Evolutionary conservation across 1,139 yeast species (phyloP).

Genomic region (Candida gigantensis): DNA sequence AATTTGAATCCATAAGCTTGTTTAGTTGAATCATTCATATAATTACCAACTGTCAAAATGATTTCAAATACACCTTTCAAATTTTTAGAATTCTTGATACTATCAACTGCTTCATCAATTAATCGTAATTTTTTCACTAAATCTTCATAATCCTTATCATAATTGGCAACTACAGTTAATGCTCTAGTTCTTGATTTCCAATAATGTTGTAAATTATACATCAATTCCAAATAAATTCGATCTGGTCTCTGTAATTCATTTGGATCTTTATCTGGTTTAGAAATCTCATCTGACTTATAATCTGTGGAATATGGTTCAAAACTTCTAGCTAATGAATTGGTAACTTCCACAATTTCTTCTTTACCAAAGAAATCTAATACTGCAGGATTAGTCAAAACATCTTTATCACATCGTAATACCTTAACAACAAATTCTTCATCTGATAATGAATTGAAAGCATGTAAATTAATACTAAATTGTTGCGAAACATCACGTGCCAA

Average conservation of each 20-base stretch:
- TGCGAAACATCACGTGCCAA: conserved; percentile 73
- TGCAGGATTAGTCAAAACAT: conserved; percentile 55
- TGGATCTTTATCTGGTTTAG: conserved; percentile 73
- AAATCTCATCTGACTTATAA: conserved; percentile 44
- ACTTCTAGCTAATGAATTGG: conserved; percentile 61
- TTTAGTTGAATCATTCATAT: conserved; percentile 77
- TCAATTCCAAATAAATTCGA: conserved; percentile 68
- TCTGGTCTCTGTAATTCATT: conserved; percentile 75
- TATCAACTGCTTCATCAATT: conserved; percentile 65
- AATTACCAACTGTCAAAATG: conserved; percentile 79
- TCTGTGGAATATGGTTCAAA: conserved; percentile 67
- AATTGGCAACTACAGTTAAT: conserved; percentile 56
- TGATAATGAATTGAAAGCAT: conserved; percentile 52
- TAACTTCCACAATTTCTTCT: conserved; percentile 66
- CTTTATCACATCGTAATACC: conserved; percentile 63
- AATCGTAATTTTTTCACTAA: conserved; percentile 58
- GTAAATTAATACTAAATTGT: conserved; percentile 77
- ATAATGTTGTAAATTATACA: conserved; percentile 73
- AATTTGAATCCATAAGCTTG: conserved; percentile 82
- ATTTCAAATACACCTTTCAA: conserved; percentile 70
- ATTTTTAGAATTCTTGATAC: conserved; percentile 57
- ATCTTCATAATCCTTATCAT: conserved; percentile 73
- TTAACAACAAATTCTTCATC: conserved; percentile 60
- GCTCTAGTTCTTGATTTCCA: conserved; percentile 83
- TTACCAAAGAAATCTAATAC: conserved; percentile 72